Evolutionary conservation across 805 yeast species (phyloP), one percentile per base, ranked within the genome.

Genomic region (Komagataella pseudopastoris): DNA sequence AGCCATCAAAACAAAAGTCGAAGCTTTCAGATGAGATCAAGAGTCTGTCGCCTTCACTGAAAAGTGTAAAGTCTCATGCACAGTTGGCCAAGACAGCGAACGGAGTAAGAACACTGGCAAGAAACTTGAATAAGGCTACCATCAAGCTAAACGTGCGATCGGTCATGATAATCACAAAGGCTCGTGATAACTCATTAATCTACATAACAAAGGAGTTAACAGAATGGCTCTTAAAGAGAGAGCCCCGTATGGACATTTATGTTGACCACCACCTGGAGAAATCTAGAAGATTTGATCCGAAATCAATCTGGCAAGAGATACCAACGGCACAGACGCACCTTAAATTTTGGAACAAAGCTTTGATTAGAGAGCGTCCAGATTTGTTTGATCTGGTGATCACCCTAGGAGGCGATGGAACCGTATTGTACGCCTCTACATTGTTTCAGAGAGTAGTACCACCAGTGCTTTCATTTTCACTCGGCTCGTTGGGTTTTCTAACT

Each of bases 351-450:
- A 75, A 76, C 50, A 76, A 80, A 49, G 73, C 73, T 17, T 70
- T 83, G 51, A 76, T 87, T 10, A 59, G 63, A 58, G 66, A 52
- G 49, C 62, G 49, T 64, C 72, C 78, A 2, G 72, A 75, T 43
- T 59, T 71, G 48, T 78, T 81, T 56, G 98, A 91, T 63, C 70
- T 90, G 54, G 83, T 88, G 2, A 78, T 91, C 47, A 88, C 98
- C 0, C 71, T 93, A 6, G 99, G 99, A 22, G 99, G 99, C 16
- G 99, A 93, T 62, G 98, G 99, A 6, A 93, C 99, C 0, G 96
- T 91, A 49, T 70, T 91, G 7, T 85, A 85, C 60, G 91, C 91
- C 0, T 88, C 96, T 2, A 83, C 93, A 52, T 70, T 89, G 45
- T 93, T 93, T 66, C 95, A 86, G 67, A 71, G 76, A 52, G 76